Percentiles rank a stretch among this genome's conserved stretches.
These are phyloP conservation scores for Eimeria necatrix DNA, from an alignment of 169 alveolate species.

Conservation along the genomic window DNA sequence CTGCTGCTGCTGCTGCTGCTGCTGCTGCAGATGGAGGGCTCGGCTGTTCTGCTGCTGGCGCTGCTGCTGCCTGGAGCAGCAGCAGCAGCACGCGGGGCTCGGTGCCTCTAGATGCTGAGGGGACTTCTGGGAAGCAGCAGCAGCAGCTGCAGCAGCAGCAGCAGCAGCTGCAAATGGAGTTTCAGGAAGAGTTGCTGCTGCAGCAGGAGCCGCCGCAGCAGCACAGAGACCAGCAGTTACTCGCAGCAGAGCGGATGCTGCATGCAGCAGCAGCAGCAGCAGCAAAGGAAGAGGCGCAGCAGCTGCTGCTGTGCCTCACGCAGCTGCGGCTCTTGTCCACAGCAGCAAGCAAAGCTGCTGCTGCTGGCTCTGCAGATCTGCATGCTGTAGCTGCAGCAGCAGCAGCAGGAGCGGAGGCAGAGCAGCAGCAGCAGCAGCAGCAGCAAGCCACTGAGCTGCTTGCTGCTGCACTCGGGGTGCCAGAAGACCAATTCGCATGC, in stretches of 20 bases:
- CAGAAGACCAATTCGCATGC: not conserved
- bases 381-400: not conserved
- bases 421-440: slow-evolving; percentile 1
- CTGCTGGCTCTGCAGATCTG: not conserved
- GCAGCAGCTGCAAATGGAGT: slow-evolving; percentile 27
- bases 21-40: not conserved
- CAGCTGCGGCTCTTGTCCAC: not conserved
- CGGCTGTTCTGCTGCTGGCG: no score
- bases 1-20: not conserved
- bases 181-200: no score
- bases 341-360: not conserved
- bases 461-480: slow-evolving; percentile 21
- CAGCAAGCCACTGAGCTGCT: not conserved
- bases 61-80: no score
- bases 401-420: not conserved
- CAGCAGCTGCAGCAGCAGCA: slow-evolving; percentile 30
- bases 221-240: not conserved
- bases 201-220: no score
- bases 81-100: not conserved
- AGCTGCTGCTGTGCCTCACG: slow-evolving; percentile 28
- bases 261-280: not conserved
- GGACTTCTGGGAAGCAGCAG: not conserved
- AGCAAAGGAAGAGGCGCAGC: slow-evolving; percentile 19
- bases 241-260: not conserved
- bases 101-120: not conserved